A percentile compares a stretch with the other conserved stretches of the same genome.
These are phyloP conservation scores for Sphagnurus paluster DNA, from an alignment of 1,284 basidiomycete species.

Conservation along the genomic window DNA sequence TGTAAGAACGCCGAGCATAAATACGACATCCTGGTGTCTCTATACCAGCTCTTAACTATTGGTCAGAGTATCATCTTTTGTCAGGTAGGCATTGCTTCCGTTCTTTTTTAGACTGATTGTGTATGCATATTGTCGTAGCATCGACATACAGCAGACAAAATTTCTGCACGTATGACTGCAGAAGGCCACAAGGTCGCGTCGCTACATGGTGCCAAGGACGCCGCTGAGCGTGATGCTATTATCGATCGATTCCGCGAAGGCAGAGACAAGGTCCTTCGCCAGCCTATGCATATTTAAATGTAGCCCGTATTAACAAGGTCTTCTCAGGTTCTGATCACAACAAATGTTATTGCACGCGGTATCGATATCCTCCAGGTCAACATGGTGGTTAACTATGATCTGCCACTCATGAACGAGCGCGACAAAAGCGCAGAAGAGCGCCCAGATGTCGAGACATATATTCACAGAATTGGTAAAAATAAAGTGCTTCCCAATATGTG, in stretches of 20 bases:
- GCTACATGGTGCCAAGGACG: slow-evolving; percentile 93
- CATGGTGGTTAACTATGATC: slow-evolving; percentile 99
- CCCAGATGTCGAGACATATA: slow-evolving; percentile 96
- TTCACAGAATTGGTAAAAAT: slow-evolving; percentile 90
- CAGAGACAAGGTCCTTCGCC: slow-evolving; percentile 93
- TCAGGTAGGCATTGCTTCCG: slow-evolving; percentile 50
- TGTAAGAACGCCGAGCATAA: slow-evolving; percentile 88
- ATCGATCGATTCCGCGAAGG: slow-evolving; percentile 97
- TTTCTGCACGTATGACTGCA: slow-evolving; percentile 85
- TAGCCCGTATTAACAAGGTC: neutral
- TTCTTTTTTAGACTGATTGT: neutral
- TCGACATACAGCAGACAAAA: slow-evolving; percentile 91
- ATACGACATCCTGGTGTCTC: slow-evolving; percentile 91
- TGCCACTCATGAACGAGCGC: slow-evolving; percentile 82
- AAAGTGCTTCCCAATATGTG: neutral
- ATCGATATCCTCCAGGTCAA: slow-evolving; percentile 99
- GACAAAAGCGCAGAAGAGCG: slow-evolving; percentile 47
- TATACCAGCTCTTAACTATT: slow-evolving; percentile 92
- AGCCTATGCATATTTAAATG: too few species aligned
- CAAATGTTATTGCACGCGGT: slow-evolving; percentile 97
- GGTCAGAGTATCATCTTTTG: slow-evolving; percentile 99
- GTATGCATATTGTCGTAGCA: slow-evolving; percentile 47
- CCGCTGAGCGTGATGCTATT: slow-evolving; percentile 84
- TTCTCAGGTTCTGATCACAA: slow-evolving; percentile 81
- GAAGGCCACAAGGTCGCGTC: slow-evolving; percentile 98